Percentiles rank a stretch among this genome's conserved stretches.
Conservation (phyloP, 1,284 basidiomycete genomes). For the Pholiota adiposa region DNA sequence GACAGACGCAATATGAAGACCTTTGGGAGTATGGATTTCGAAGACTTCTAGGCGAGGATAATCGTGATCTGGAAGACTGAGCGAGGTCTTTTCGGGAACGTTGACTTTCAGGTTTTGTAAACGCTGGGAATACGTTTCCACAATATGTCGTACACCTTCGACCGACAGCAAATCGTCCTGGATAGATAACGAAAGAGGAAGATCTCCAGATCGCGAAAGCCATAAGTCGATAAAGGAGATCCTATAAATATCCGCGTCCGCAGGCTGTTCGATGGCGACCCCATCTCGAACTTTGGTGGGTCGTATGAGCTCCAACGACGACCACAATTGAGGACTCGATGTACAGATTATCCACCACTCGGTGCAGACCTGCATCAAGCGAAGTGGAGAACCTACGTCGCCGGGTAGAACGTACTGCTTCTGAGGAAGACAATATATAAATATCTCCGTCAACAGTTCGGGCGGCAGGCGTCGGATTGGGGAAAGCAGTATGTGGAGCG, state of each 20-base stretch:
- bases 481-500: conserved; percentile 11
- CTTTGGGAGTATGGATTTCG: conserved; percentile 16
- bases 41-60: conserved; percentile 19
- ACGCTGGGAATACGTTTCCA: conserved; percentile 5
- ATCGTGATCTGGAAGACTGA: conserved; percentile 5
- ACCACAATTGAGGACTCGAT: conserved; percentile 24
- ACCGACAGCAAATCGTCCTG: conserved; percentile 10
- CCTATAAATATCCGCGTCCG: background rate
- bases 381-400: conserved; percentile 20
- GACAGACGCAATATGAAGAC: conserved; percentile 9
- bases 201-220: conserved; percentile 22
- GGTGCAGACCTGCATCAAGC: conserved; percentile 23
- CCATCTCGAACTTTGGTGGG: background rate
- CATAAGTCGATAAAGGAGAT: conserved; percentile 15
- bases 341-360: conserved; percentile 23
- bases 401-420: conserved; percentile 17
- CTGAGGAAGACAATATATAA: conserved; percentile 21
- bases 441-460: conserved; percentile 27
- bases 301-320: conserved; percentile 19
- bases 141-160: background rate
- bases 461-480: conserved; percentile 28
- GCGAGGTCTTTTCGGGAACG: conserved; percentile 6
- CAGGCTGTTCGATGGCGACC: background rate
- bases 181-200: conserved; percentile 21
- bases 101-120: conserved; percentile 17